Evolutionary conservation across 495 filamentous ascomycete species (phyloP).

Genomic region (Penicillium nucicola): DNA sequence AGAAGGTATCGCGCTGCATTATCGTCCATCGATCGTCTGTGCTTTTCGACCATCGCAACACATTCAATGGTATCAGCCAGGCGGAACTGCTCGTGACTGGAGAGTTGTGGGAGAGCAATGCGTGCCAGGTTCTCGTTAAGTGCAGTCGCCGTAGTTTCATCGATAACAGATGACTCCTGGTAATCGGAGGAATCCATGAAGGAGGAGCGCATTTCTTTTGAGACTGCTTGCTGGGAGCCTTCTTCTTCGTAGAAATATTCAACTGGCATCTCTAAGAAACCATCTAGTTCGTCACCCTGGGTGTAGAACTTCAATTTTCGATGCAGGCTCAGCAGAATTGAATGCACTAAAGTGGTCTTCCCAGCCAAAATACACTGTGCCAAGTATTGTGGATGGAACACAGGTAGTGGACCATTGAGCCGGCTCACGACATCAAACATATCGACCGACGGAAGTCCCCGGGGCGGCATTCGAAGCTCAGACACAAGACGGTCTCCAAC

Average conservation of each 20-base stretch:
- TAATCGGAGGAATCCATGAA: slow-evolving; percentile 54
- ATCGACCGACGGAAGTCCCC: slow-evolving; percentile 49
- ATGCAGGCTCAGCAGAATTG: slow-evolving; percentile 69
- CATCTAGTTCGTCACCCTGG: slow-evolving; percentile 79
- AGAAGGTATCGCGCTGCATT: slow-evolving; percentile 89
- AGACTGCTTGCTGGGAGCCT: slow-evolving; percentile 35
- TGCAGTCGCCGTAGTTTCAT: slow-evolving; percentile 65
- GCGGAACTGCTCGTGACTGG: slow-evolving; percentile 85
- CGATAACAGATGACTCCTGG: slow-evolving; percentile 61
- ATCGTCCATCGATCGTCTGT: slow-evolving; percentile 86
- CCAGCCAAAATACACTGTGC: slow-evolving; percentile 84
- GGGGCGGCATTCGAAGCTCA: slow-evolving; percentile 59
- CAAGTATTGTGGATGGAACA: slow-evolving; percentile 92
- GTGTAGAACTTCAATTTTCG: slow-evolving; percentile 78
- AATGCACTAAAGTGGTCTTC: slow-evolving; percentile 69
- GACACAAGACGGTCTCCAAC: slow-evolving; percentile 59
- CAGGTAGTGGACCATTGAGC: slow-evolving; percentile 82
- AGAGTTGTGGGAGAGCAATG: slow-evolving; percentile 75
- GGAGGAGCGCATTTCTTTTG: slow-evolving; percentile 52
- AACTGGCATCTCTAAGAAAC: slow-evolving; percentile 68
- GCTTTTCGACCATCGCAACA: slow-evolving; percentile 80
- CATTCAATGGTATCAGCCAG: slow-evolving; percentile 87
- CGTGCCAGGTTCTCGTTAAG: slow-evolving; percentile 78
- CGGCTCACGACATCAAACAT: slow-evolving; percentile 78
- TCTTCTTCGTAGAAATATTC: slow-evolving; percentile 66